A percentile compares a stretch with the other conserved stretches of the same genome.
phyloP scores from a whole-genome alignment of 495 filamentous ascomycete species.

The Penicillium nucicola region DNA sequence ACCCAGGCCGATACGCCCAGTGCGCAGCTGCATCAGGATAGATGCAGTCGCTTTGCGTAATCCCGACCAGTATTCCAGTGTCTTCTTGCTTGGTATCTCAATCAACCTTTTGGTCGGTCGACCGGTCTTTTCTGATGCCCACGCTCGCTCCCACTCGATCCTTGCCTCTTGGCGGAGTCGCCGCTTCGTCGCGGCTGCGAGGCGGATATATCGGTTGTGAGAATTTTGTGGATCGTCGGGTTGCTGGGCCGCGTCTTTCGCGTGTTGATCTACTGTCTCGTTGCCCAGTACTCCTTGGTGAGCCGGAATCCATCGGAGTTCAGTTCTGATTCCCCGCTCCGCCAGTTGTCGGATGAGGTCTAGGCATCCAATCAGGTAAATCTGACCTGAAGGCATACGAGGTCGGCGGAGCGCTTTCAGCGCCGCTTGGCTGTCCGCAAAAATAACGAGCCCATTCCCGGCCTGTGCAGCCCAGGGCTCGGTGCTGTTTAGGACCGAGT shows the following conservation, averaged over 20 bases:
- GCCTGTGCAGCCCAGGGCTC: no score
- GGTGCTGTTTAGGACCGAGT: no score
- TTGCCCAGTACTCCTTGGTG: no score
- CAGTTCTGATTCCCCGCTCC: no score
- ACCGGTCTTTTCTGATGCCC: background rate
- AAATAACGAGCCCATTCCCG: no score
- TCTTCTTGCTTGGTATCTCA: background rate
- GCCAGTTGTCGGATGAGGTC: no score
- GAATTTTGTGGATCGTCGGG: background rate
- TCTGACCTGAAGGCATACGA: no score
- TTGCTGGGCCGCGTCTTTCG: constrained; percentile 1
- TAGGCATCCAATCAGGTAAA: no score
- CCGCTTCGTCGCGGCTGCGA: background rate
- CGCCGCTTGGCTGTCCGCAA: no score
- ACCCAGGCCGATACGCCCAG: no score
- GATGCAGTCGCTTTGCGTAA: constrained; percentile 20
- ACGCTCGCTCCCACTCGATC: constrained; percentile 4
- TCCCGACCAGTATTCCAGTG: constrained; percentile 5
- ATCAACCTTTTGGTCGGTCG: constrained; percentile 10
- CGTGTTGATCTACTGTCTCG: background rate
- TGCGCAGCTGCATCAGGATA: constrained; percentile 20
- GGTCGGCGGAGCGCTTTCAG: no score
- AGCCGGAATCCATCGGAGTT: no score
- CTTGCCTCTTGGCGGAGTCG: constrained; percentile 1
- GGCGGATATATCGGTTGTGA: constrained; percentile 4